A percentile compares a stretch with the other conserved stretches of the same genome.
phyloP scores from a whole-genome alignment of 2,329 filamentous ascomycete species.

The Diaporthe amygdali region DNA sequence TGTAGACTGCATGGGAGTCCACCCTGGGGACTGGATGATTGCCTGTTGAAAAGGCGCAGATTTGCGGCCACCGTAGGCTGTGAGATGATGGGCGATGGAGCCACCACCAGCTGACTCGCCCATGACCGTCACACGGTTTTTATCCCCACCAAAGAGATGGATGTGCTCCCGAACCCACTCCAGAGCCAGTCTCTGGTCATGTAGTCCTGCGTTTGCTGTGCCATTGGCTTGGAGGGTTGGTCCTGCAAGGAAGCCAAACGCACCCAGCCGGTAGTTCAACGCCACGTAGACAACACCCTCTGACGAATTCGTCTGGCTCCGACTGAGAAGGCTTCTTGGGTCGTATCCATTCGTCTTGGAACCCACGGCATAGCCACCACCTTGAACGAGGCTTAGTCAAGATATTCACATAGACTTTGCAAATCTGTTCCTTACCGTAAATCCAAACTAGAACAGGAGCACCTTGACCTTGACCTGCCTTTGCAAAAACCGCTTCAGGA shows the following conservation, averaged over 20 bases:
- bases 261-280: constrained; percentile 54
- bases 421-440: constrained; percentile 28
- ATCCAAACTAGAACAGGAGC: constrained; percentile 52
- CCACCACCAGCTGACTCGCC: constrained; percentile 51
- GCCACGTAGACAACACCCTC: constrained; percentile 50
- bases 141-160: constrained; percentile 44
- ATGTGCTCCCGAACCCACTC: constrained; percentile 50
- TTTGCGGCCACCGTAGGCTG: constrained; percentile 44
- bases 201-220: constrained; percentile 46
- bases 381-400: constrained; percentile 26
- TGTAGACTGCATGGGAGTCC: neutral
- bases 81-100: constrained; percentile 54
- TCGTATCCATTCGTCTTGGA: constrained; percentile 35
- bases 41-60: constrained; percentile 47
- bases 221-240: constrained; percentile 19
- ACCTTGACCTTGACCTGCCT: constrained; percentile 33
- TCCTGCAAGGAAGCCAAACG: constrained; percentile 52
- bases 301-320: neutral
- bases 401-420: neutral
- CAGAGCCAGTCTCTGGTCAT: constrained; percentile 42
- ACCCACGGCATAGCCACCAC: constrained; percentile 49
- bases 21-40: constrained; percentile 40
- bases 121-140: constrained; percentile 45
- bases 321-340: neutral
- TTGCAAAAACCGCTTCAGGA: neutral